Conservation (phyloP, 768 basidiomycete species). For the Lentinula boryana region DNA sequence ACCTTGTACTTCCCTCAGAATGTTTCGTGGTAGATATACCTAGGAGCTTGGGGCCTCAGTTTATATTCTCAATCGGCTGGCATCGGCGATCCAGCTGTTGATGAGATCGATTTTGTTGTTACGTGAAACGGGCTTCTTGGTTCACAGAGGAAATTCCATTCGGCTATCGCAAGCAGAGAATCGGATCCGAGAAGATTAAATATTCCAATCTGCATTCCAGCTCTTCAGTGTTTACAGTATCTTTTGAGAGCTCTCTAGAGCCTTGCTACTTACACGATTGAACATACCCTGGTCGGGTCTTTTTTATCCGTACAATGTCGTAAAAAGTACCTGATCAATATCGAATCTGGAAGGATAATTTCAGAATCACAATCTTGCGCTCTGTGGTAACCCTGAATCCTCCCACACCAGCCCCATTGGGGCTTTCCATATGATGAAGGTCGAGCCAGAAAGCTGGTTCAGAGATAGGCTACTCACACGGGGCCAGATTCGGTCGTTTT, state of each 20-base stretch:
- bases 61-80: neutral
- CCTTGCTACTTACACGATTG: neutral
- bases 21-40: no score
- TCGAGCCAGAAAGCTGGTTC: neutral
- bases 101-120: conserved; percentile 16
- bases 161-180: neutral
- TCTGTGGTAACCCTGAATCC: no score
- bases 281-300: neutral
- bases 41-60: no score
- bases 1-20: no score
- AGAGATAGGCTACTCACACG: conserved; percentile 1
- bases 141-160: neutral
- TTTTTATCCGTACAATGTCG: neutral
- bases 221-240: no score
- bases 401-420: neutral
- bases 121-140: neutral
- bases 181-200: conserved; percentile 2
- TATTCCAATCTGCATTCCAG: neutral
- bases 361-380: neutral
- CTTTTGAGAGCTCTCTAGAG: no score
- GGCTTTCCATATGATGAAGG: neutral
- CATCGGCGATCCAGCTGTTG: conserved; percentile 15
- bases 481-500: neutral
- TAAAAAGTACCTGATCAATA: neutral
- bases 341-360: neutral